Evolutionary conservation across 2,329 filamentous ascomycete genomes (phyloP).

Genomic region (Aspergillus bombycis): DNA sequence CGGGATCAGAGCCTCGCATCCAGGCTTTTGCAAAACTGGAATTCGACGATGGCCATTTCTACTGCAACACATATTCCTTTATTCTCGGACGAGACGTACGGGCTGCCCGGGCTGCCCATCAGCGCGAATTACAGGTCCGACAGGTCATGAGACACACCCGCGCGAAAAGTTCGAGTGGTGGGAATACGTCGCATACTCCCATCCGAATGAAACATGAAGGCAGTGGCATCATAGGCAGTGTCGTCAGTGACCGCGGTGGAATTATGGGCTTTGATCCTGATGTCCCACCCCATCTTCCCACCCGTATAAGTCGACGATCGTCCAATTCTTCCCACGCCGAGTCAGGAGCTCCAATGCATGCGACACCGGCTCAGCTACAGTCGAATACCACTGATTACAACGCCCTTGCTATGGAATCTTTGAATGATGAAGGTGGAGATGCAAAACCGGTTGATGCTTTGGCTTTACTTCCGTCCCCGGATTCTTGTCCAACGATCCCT

Average conservation of each 20-base stretch:
- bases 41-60: constrained; percentile 68
- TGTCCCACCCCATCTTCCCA: constrained; percentile 43
- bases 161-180: constrained; percentile 52
- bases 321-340: constrained; percentile 53
- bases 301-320: constrained; percentile 51
- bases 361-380: constrained; percentile 42
- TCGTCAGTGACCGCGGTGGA: constrained; percentile 60
- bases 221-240: constrained; percentile 51
- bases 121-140: constrained; percentile 47
- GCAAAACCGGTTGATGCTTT: constrained; percentile 51
- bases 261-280: constrained; percentile 55
- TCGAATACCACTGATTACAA: constrained; percentile 48
- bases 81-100: constrained; percentile 65
- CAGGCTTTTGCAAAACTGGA: constrained; percentile 66
- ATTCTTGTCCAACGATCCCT: constrained; percentile 60
- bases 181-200: constrained; percentile 47
- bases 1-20: constrained; percentile 50
- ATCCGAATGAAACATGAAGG: constrained; percentile 50
- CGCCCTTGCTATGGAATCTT: constrained; percentile 49
- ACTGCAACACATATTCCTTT: constrained; percentile 65
- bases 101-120: constrained; percentile 51
- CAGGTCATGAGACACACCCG: constrained; percentile 43
- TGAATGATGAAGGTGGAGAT: constrained; percentile 40
- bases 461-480: constrained; percentile 53
- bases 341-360: constrained; percentile 38